Conservation (phyloP, 2,329 filamentous ascomycete species). For the Hypoxylon sp. region DNA sequence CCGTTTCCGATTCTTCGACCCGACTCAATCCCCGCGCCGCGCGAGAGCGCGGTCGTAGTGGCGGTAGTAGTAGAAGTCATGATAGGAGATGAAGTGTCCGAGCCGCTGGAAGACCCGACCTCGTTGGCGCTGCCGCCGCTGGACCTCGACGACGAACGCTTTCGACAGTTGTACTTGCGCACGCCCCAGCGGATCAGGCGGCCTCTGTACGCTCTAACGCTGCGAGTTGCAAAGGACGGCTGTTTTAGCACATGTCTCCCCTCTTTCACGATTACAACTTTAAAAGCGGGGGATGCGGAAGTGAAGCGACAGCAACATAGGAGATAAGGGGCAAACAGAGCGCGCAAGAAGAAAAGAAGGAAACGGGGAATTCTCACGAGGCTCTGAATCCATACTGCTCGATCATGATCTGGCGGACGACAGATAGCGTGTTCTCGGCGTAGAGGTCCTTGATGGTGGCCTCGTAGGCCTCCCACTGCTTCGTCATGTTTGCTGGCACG, state of each 20-base stretch:
- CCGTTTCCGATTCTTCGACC: constrained; percentile 6
- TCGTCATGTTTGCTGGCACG: constrained; percentile 41
- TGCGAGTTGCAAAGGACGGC: constrained; percentile 37
- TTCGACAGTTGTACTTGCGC: constrained; percentile 62
- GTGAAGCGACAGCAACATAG: not conserved
- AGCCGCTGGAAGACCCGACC: constrained; percentile 34
- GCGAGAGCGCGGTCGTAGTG: not conserved
- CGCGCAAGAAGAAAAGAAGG: not conserved
- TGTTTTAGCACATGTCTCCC: constrained; percentile 12
- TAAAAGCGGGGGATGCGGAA: not conserved
- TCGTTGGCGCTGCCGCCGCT: constrained; percentile 13
- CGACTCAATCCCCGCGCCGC: constrained; percentile 2
- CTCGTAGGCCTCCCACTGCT: constrained; percentile 47
- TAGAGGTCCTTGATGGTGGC: constrained; percentile 47
- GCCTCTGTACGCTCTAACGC: constrained; percentile 63
- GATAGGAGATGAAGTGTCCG: constrained; percentile 39
- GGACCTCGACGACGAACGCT: constrained; percentile 22
- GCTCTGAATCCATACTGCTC: constrained; percentile 51
- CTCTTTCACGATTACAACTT: not conserved
- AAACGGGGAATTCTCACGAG: constrained; percentile 59
- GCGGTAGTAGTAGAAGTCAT: constrained; percentile 1
- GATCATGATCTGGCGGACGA: constrained; percentile 49
- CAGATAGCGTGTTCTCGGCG: constrained; percentile 45
- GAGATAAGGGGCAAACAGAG: not conserved
- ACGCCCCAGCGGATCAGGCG: constrained; percentile 62